Percentiles rank a stretch among this genome's conserved stretches.
These are phyloP conservation scores for Irpex lacteus DNA, from an alignment of 1,284 basidiomycete species.

Conservation along the genomic window DNA sequence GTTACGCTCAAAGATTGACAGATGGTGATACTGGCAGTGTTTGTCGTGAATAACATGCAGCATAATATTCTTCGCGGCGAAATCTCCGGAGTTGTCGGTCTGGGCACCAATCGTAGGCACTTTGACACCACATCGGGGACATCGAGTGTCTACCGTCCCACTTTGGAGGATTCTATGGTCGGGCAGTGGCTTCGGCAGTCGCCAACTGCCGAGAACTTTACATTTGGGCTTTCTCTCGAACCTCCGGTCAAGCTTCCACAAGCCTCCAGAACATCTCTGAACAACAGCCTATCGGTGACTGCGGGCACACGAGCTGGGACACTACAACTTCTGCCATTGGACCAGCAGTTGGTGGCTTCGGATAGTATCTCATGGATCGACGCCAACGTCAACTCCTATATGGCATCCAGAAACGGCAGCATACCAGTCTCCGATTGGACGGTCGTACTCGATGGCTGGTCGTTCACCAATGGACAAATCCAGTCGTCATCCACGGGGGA, in stretches of 20 bases:
- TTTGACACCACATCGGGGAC: slow-evolving; percentile 3
- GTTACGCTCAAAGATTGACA: too few species aligned
- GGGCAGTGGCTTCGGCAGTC: slow-evolving; percentile 23
- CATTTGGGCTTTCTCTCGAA: slow-evolving; percentile 26
- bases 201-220: slow-evolving; percentile 23
- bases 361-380: slow-evolving; percentile 15
- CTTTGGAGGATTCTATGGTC: slow-evolving; percentile 25
- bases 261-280: too few species aligned
- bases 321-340: slow-evolving; percentile 26
- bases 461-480: slow-evolving; percentile 22
- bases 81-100: too few species aligned
- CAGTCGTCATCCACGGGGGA: slow-evolving; percentile 19
- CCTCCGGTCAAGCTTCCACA: slow-evolving; percentile 23
- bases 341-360: slow-evolving; percentile 11
- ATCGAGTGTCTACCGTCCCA: slow-evolving; percentile 13
- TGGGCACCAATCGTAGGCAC: too few species aligned
- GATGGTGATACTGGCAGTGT: too few species aligned
- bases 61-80: too few species aligned
- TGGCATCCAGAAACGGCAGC: slow-evolving; percentile 7
- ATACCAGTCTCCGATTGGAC: slow-evolving; percentile 26
- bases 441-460: slow-evolving; percentile 36
- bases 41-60: too few species aligned
- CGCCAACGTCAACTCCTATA: slow-evolving; percentile 10
- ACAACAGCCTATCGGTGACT: too few species aligned
- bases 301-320: slow-evolving; percentile 23